Conservation (phyloP, 495 filamentous ascomycete genomes). For the Penicillium nucicola region DNA sequence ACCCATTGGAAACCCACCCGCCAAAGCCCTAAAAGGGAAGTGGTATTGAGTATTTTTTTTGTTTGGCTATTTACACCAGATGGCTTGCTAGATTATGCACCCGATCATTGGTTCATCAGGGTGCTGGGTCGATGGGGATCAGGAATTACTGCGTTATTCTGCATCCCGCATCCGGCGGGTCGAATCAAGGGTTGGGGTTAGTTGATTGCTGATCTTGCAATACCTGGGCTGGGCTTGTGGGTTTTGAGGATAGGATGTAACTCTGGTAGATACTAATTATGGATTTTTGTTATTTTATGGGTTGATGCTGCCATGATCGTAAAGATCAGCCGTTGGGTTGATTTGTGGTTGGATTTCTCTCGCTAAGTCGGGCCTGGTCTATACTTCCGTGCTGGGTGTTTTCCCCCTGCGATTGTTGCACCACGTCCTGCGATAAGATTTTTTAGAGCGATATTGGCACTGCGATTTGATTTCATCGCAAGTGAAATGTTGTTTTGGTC, state of each 20-base stretch:
- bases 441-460: not conserved
- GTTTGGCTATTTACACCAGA: not conserved
- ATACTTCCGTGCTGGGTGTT: conserved; percentile 3
- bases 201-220: conserved; percentile 8
- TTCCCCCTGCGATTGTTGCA: not conserved
- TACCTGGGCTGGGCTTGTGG: not conserved
- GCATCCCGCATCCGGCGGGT: conserved; percentile 4
- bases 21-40: not conserved
- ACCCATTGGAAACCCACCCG: not conserved
- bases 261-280: not conserved
- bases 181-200: conserved; percentile 11
- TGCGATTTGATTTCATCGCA: not conserved
- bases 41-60: not conserved
- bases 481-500: not conserved
- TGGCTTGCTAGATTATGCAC: not conserved
- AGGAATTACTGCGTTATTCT: not conserved
- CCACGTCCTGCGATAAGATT: not conserved
- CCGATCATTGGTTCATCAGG: conserved; percentile 1
- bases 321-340: conserved; percentile 12
- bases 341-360: not conserved
- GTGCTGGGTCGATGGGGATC: not conserved
- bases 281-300: not conserved
- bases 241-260: not conserved
- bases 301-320: not conserved
- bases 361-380: conserved; percentile 13